A percentile compares a stretch with the other conserved stretches of the same genome.
Conservation (phyloP, 176 grass and related monocot species). For the Oryza glaberrima region DNA sequence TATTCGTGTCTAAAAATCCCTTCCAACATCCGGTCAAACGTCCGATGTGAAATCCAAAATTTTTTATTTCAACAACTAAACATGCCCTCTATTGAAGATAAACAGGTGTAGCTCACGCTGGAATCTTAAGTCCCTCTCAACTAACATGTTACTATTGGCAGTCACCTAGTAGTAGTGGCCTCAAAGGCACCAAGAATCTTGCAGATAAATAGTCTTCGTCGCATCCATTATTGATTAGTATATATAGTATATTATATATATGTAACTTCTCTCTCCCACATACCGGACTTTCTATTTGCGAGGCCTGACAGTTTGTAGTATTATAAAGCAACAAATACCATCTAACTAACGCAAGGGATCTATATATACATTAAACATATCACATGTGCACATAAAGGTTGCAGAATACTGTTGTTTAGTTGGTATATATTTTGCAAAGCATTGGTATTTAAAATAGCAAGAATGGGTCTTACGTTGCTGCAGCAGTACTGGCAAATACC, state of each 20-base stretch:
- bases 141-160: neutral
- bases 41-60: no score
- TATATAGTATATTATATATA: neutral
- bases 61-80: no score
- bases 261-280: no score
- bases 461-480: neutral
- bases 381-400: neutral
- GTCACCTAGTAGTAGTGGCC: neutral
- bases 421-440: neutral
- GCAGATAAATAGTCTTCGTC: neutral
- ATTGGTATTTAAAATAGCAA: neutral
- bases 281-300: neutral
- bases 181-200: conserved; percentile 16
- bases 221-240: neutral
- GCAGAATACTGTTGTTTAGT: no score
- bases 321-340: neutral
- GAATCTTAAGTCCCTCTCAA: neutral
- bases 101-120: neutral
- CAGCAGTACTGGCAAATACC: neutral
- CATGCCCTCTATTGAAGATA: neutral
- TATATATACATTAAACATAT: neutral
- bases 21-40: no score
- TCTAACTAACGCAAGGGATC: neutral
- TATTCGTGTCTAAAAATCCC: no score
- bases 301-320: neutral